Conservation (phyloP, 2,329 filamentous ascomycete genomes). For the Thyridium curvatum region DNA sequence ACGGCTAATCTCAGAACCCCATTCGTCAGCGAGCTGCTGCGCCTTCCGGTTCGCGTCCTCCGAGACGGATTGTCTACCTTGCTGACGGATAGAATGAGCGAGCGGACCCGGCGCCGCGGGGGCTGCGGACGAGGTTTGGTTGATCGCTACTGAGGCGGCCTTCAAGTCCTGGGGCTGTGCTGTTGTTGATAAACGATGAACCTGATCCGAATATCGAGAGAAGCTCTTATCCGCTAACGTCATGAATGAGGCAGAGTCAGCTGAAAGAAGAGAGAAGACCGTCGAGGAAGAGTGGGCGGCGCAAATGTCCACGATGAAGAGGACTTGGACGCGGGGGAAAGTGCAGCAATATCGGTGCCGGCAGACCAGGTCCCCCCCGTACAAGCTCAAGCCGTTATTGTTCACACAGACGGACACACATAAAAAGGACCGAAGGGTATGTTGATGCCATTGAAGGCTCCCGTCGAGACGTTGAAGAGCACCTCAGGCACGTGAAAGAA, state of each 20-base stretch:
- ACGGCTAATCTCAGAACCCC: conserved; percentile 15
- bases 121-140: conserved; percentile 4
- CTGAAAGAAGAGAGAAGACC: no score
- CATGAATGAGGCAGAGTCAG: conserved; percentile 2
- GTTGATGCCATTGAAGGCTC: neutral
- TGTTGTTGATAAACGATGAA: neutral
- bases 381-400: neutral
- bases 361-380: no score
- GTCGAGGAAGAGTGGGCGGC: no score
- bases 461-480: neutral
- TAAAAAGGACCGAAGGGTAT: neutral
- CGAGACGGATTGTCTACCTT: conserved; percentile 2
- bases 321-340: no score
- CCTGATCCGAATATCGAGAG: no score
- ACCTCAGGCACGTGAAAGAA: neutral
- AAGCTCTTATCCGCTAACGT: neutral
- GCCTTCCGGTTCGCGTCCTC: conserved; percentile 9
- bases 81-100: conserved; percentile 7
- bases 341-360: no score
- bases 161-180: neutral
- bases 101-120: conserved; percentile 9
- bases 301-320: no score
- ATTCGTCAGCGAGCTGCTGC: conserved; percentile 8
- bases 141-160: conserved; percentile 1
- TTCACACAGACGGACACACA: neutral